These are phyloP conservation scores for Penicillium riverlandense DNA, from an alignment of 495 filamentous ascomycete species.

Conservation along the genomic window DNA sequence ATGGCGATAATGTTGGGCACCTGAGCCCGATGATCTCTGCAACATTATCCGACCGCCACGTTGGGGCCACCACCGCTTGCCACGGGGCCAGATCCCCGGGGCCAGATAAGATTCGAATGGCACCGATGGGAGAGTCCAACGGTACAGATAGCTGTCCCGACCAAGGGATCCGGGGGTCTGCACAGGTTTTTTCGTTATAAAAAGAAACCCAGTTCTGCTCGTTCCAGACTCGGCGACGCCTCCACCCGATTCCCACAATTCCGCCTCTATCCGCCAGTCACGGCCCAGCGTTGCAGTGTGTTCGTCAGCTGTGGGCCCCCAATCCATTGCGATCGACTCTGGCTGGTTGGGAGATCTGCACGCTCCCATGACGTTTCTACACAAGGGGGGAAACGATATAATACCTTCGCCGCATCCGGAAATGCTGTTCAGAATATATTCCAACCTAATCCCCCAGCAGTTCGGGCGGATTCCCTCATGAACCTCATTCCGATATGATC, in stretches of 20 bases:
- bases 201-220: not conserved
- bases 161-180: too few relatives aligned
- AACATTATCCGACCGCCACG: too few relatives aligned
- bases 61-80: too few relatives aligned
- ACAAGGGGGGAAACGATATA: conserved; percentile 13
- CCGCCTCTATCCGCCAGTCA: conserved; percentile 15
- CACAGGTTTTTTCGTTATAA: too few relatives aligned
- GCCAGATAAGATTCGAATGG: too few relatives aligned
- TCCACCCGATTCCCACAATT: conserved; percentile 11
- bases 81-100: too few relatives aligned
- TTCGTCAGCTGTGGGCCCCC: conserved; percentile 23
- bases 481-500: not conserved
- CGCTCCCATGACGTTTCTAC: conserved; percentile 22
- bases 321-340: conserved; percentile 22
- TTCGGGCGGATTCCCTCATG: too few relatives aligned
- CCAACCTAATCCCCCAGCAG: not conserved
- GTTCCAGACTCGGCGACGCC: conserved; percentile 12
- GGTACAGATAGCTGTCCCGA: too few relatives aligned
- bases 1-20: too few relatives aligned
- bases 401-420: conserved; percentile 13
- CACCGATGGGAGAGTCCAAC: too few relatives aligned
- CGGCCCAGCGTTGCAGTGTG: not conserved
- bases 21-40: too few relatives aligned
- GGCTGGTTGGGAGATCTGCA: conserved; percentile 14
- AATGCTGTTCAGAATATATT: not conserved